Evolutionary conservation across 2,329 filamentous ascomycete genomes (phyloP).

Genomic region (Neocatenulostroma microsporum): DNA sequence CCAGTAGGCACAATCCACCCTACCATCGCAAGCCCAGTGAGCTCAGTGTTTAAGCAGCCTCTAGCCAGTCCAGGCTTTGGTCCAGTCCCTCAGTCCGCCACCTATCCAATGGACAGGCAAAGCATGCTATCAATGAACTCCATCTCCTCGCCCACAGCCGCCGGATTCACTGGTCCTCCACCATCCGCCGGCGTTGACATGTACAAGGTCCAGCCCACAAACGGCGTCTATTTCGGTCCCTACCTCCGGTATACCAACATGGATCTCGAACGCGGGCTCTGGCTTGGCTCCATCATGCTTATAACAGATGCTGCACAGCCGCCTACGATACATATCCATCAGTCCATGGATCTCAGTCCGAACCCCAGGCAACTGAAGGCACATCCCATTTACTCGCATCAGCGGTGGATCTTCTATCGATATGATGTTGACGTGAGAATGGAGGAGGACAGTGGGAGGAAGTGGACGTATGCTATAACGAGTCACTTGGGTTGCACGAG

Average conservation of each 20-base stretch:
- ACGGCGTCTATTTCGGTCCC: constrained; percentile 95
- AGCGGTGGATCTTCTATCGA: constrained; percentile 91
- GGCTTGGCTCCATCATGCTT: constrained; percentile 89
- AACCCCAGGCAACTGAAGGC: constrained; percentile 79
- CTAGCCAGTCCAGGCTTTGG: constrained; percentile 70
- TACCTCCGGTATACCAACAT: constrained; percentile 96
- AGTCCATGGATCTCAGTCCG: constrained; percentile 81
- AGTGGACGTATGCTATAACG: constrained; percentile 98
- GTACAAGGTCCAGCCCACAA: constrained; percentile 88
- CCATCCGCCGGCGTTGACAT: constrained; percentile 83
- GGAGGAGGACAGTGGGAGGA: constrained; percentile 66
- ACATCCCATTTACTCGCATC: constrained; percentile 76
- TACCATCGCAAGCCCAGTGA: constrained; percentile 36
- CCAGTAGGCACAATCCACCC: constrained; percentile 52
- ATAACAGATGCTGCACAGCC: constrained; percentile 83
- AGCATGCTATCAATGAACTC: constrained; percentile 76
- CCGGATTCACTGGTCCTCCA: constrained; percentile 77
- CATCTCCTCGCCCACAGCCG: constrained; percentile 63
- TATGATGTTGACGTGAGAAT: constrained; percentile 88
- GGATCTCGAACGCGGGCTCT: constrained; percentile 83
- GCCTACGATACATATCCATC: constrained; percentile 91
- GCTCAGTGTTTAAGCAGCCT: constrained; percentile 52
- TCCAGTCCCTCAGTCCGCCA: constrained; percentile 65
- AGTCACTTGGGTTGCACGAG: constrained; percentile 95
- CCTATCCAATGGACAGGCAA: constrained; percentile 61